A percentile compares a stretch with the other conserved stretches of the same genome.
Evolutionary conservation across 257 asterid genomes (phyloP).

Genomic region (Dorcoceras hygrometricum): DNA sequence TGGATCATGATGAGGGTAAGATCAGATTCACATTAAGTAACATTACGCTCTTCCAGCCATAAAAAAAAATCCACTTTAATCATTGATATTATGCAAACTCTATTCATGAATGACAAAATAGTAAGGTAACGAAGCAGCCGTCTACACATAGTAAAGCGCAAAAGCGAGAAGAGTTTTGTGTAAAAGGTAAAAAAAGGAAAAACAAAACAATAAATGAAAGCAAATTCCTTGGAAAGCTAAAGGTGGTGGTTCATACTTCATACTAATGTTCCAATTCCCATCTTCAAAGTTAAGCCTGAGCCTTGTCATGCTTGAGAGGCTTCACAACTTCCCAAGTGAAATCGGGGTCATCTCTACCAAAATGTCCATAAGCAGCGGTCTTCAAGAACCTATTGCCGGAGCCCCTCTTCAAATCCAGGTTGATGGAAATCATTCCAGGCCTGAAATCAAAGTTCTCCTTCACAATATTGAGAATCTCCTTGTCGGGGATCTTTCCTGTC

Average conservation of each 20-base stretch:
- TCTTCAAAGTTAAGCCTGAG: neutral
- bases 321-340: constrained; percentile 49
- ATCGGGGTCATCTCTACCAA: constrained; percentile 43
- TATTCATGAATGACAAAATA: neutral
- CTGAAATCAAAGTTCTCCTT: constrained; percentile 42
- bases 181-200: too few species aligned
- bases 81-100: neutral
- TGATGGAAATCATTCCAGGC: constrained; percentile 46
- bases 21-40: too few species aligned
- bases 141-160: neutral
- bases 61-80: neutral
- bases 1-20: too few species aligned
- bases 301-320: constrained; percentile 40
- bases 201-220: neutral
- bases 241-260: neutral
- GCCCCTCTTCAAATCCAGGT: constrained; percentile 43
- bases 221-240: neutral
- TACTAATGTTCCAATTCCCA: neutral
- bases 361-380: constrained; percentile 45
- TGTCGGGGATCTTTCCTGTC: constrained; percentile 41
- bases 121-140: neutral
- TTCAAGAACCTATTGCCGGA: constrained; percentile 38
- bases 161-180: too few species aligned
- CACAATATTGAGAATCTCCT: constrained; percentile 35
- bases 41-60: too few species aligned